phyloP scores from a whole-genome alignment of 2,329 filamentous ascomycete genomes.

The Lasiodiplodia sp. region DNA sequence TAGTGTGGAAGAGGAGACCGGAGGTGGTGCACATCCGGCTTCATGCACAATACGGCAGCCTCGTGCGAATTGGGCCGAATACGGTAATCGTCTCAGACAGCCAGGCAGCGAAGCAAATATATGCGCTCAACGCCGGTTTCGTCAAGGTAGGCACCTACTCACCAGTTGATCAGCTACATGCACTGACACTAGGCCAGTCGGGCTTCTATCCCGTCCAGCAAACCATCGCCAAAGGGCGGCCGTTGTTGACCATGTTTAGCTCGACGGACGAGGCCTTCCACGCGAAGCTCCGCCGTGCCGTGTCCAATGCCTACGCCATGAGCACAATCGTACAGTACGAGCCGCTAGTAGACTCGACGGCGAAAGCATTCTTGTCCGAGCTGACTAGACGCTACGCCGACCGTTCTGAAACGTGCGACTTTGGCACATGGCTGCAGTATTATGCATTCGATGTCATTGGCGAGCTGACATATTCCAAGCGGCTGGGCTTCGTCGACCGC shows the following conservation, averaged over 20 bases:
- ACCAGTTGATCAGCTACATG: too few species aligned
- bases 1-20: slow-evolving; percentile 63
- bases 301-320: slow-evolving; percentile 35
- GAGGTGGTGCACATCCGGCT: slow-evolving; percentile 63
- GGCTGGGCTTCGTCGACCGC: slow-evolving; percentile 32
- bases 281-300: slow-evolving; percentile 13
- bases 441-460: slow-evolving; percentile 35
- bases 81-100: slow-evolving; percentile 77
- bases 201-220: slow-evolving; percentile 22
- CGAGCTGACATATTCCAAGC: slow-evolving; percentile 32
- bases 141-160: neutral
- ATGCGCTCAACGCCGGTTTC: slow-evolving; percentile 59
- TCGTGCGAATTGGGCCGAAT: slow-evolving; percentile 80
- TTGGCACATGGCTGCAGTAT: slow-evolving; percentile 52
- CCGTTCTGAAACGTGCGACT: slow-evolving; percentile 33
- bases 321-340: slow-evolving; percentile 38
- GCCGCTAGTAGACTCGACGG: slow-evolving; percentile 37
- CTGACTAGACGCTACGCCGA: slow-evolving; percentile 31
- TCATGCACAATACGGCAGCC: slow-evolving; percentile 74
- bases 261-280: slow-evolving; percentile 35
- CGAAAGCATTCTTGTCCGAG: slow-evolving; percentile 39
- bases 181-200: neutral
- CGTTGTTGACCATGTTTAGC: slow-evolving; percentile 7
- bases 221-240: neutral
- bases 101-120: slow-evolving; percentile 57